A percentile compares a stretch with the other conserved stretches of the same genome.
These are phyloP conservation scores for Pugionium dolabratum DNA, from an alignment of 345 rosid genomes.

Conservation along the genomic window DNA sequence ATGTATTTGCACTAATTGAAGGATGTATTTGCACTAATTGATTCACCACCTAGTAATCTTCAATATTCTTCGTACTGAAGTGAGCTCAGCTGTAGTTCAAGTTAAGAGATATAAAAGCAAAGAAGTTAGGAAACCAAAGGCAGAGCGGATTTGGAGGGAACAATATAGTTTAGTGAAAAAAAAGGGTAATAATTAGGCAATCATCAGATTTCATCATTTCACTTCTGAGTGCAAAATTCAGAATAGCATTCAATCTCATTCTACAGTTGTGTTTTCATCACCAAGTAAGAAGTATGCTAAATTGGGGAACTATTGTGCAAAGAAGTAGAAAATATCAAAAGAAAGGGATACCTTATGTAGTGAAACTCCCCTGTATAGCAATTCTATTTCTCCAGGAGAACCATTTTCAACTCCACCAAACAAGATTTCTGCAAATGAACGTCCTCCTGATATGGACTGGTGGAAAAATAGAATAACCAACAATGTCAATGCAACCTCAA, in stretches of 20 bases:
- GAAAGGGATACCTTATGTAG: slow-evolving; percentile 59
- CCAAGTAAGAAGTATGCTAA: slow-evolving; percentile 18
- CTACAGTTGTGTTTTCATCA: slow-evolving; percentile 19
- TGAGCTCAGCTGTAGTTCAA: too few relatives aligned
- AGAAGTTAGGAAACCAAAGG: too few relatives aligned
- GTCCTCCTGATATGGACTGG: slow-evolving; percentile 93
- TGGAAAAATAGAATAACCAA: slow-evolving; percentile 31
- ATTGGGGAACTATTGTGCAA: slow-evolving; percentile 14
- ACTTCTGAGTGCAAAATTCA: slow-evolving; percentile 16
- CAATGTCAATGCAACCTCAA: slow-evolving; percentile 8
- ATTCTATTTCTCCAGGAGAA: slow-evolving; percentile 52
- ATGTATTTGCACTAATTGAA: slow-evolving; percentile 5
- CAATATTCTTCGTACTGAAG: too few relatives aligned
- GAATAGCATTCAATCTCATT: slow-evolving; percentile 9
- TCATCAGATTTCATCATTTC: slow-evolving; percentile 17
- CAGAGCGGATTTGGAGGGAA: slow-evolving; percentile 12
- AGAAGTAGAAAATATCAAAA: slow-evolving; percentile 26
- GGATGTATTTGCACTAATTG: too few relatives aligned
- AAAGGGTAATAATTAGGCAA: not conserved
- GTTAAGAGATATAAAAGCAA: slow-evolving; percentile 16
- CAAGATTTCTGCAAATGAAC: slow-evolving; percentile 85
- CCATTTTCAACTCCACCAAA: slow-evolving; percentile 57
- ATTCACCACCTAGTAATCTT: too few relatives aligned
- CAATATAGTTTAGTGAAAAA: not conserved
- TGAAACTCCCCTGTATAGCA: slow-evolving; percentile 64